Percentiles rank a stretch among this genome's conserved stretches.
Evolutionary conservation across 1,284 basidiomycete species (phyloP).

Genomic region (Fomitopsis schrenkii): DNA sequence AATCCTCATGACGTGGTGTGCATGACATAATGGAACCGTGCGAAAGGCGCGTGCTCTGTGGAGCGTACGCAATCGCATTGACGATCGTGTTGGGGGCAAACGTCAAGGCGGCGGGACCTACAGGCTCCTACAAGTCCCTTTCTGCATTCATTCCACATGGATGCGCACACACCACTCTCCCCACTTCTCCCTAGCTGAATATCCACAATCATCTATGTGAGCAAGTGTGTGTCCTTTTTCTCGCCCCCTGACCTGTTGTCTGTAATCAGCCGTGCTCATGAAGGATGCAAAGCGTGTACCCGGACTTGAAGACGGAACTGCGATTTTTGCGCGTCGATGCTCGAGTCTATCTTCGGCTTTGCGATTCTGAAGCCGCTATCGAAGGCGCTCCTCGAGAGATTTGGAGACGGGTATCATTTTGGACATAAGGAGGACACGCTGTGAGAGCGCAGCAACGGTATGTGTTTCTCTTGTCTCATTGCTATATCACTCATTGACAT

Average conservation of each 20-base stretch:
- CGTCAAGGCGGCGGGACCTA: no score
- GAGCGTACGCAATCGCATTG: no score
- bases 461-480: not conserved
- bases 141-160: no score
- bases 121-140: no score
- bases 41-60: no score
- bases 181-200: no score
- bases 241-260: not conserved
- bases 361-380: slow-evolving; percentile 2
- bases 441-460: slow-evolving; percentile 10
- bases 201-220: slow-evolving; percentile 11
- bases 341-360: slow-evolving; percentile 3
- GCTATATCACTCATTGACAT: no score
- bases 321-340: slow-evolving; percentile 13
- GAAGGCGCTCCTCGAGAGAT: slow-evolving; percentile 9
- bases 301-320: slow-evolving; percentile 7
- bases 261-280: not conserved
- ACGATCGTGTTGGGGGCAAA: no score
- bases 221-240: slow-evolving; percentile 13
- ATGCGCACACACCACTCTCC: no score
- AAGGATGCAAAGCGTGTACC: slow-evolving; percentile 2
- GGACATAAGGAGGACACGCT: slow-evolving; percentile 11
- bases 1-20: no score
- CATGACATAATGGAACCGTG: no score
- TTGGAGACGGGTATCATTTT: slow-evolving; percentile 9